A percentile compares a stretch with the other conserved stretches of the same genome.
These are phyloP conservation scores for Paragyromitra xinjiangensis DNA, from an alignment of 495 filamentous ascomycete genomes.

Conservation along the genomic window DNA sequence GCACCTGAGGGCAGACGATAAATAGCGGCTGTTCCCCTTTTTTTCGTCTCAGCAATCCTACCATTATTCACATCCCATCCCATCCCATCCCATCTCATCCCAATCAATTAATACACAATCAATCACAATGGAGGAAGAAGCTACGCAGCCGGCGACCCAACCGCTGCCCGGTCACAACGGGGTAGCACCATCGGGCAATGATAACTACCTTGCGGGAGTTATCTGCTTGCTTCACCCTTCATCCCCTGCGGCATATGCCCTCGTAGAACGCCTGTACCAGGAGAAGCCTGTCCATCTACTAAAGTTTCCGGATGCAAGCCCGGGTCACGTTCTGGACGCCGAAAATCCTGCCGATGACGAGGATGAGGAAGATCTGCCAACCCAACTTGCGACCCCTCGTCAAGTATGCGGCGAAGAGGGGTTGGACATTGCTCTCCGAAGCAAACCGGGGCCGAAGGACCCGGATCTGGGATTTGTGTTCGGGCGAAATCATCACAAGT, in stretches of 20 bases:
- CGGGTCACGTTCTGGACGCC: conserved; percentile 50
- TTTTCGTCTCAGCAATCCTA: neutral
- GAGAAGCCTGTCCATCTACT: conserved; percentile 69
- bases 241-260: conserved; percentile 73
- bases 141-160: conserved; percentile 73
- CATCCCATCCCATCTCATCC: neutral
- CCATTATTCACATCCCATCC: neutral
- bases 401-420: conserved; percentile 64
- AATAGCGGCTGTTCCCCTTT: neutral
- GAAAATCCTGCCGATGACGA: conserved; percentile 58
- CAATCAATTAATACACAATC: neutral
- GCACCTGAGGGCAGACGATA: neutral
- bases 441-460: conserved; percentile 75
- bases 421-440: conserved; percentile 72
- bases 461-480: conserved; percentile 78
- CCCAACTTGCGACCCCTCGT: conserved; percentile 62
- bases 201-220: conserved; percentile 84
- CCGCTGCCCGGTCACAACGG: conserved; percentile 80
- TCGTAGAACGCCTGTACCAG: conserved; percentile 68
- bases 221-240: conserved; percentile 87
- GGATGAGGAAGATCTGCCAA: conserved; percentile 65
- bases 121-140: conserved; percentile 58
- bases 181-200: conserved; percentile 78
- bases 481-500: conserved; percentile 74
- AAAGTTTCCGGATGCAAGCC: conserved; percentile 40